Base-by-base conservation (phyloP, 345 rosid genomes). In the Lagerstroemia speciosa region DNA sequence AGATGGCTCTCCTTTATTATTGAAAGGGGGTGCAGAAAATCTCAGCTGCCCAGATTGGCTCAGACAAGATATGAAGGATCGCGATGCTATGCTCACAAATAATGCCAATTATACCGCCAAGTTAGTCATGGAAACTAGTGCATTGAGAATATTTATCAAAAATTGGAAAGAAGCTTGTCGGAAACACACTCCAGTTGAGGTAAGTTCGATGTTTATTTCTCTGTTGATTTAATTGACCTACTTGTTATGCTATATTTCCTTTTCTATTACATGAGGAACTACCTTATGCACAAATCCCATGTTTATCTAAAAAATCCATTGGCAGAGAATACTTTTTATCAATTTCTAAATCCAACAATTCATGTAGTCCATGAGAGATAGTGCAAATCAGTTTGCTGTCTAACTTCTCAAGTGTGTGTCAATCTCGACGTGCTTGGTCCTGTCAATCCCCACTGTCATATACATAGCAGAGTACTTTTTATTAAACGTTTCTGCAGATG, bases 101-200 rank as follows among this genome's bases (percentile, higher is more conserved):
- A 66, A 61, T 66, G 68, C 72, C 10, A 41, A 71, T 74, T 76
- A 72, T 37, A 70, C 73, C 48, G 77, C 65, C 72, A 85, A 68
- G 76, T 45, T 79, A 70, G 72, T 69, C 19, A 71, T 77, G 45
- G 77, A 89, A 53, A 62, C 86, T 71, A 67, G 73, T 72, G 74
- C 70, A 52, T 71, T 88, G 72, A 82, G 75, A 50, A 72, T 55
- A 64, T 93, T 93, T 78, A 80, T 87, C 75, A 78, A 89, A 72
- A 81, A 81, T 14, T 93, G 95, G 97, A 90, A 88, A 82, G 89
- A 81, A 60, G 77, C 83, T 15, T 93, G 93, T 75, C 80, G 76
- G 78, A 86, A 80, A 71, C 69, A 74, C 62, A 61, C 81, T 72
- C 67, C 80, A 50, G 57, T 69, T 33, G 79, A 77, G 81, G 98